A percentile compares a stretch with the other conserved stretches of the same genome.
phyloP scores from a whole-genome alignment of 257 asterid genomes.

The Nicotiana otophora region DNA sequence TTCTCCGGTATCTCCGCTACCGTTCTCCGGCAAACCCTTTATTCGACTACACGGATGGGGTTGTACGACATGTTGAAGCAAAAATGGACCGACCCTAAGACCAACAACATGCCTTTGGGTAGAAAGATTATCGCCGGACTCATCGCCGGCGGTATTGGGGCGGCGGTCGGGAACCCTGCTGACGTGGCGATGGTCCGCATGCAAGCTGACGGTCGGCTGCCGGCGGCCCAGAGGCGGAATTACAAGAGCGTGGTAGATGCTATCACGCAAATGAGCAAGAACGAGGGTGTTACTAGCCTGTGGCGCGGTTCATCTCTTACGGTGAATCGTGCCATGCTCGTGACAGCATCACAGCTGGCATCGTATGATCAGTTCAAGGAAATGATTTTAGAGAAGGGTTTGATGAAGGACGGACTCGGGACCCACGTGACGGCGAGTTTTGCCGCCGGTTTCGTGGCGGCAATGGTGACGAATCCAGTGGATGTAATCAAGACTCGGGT shows the following conservation, averaged over 20 bases:
- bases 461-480: slow-evolving; percentile 86
- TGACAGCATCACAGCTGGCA: slow-evolving; percentile 81
- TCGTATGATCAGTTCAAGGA: slow-evolving; percentile 85
- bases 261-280: slow-evolving; percentile 52
- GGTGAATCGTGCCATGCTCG: slow-evolving; percentile 90
- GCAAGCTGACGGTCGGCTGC: slow-evolving; percentile 94
- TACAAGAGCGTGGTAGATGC: slow-evolving; percentile 91
- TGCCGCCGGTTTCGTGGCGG: slow-evolving; percentile 84
- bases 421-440: slow-evolving; percentile 91
- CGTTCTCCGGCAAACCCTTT: slow-evolving; percentile 79
- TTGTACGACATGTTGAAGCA: slow-evolving; percentile 62
- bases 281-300: slow-evolving; percentile 67
- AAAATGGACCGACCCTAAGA: slow-evolving; percentile 66
- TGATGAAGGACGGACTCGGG: slow-evolving; percentile 80
- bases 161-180: slow-evolving; percentile 89
- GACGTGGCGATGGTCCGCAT: slow-evolving; percentile 94
- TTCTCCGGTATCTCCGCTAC: slow-evolving; percentile 96
- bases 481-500: slow-evolving; percentile 87
- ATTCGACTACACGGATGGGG: slow-evolving; percentile 93
- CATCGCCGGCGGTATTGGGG: slow-evolving; percentile 80
- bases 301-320: slow-evolving; percentile 94
- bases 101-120: slow-evolving; percentile 44
- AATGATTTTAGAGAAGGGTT: slow-evolving; percentile 27
- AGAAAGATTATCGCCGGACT: slow-evolving; percentile 67
- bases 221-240: slow-evolving; percentile 61